Evolutionary conservation across 805 yeast genomes (phyloP).

Genomic region (Lipomyces yamanashiensis): DNA sequence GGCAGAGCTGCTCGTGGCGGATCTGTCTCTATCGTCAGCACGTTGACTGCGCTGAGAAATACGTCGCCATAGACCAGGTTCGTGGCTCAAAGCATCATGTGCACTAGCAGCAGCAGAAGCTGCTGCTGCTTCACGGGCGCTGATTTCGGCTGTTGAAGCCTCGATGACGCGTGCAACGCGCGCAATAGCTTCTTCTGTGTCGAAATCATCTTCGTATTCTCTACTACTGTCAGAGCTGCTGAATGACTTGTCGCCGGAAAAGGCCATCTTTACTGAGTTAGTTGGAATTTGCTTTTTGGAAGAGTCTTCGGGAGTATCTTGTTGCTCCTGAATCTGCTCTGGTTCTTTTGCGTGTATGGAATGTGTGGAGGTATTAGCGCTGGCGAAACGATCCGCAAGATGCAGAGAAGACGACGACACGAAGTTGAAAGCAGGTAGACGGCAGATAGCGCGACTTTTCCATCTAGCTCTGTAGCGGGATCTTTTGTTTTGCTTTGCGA

Average conservation of each 20-base stretch:
- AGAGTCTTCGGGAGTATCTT: not conserved
- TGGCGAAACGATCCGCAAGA: not conserved
- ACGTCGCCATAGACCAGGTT: constrained; percentile 14
- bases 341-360: not conserved
- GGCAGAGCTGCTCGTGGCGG: not conserved
- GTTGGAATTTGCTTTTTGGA: too few relatives aligned
- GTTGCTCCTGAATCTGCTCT: not conserved
- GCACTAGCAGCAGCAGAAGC: constrained; percentile 2
- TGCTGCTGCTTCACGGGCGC: constrained; percentile 11
- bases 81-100: not conserved
- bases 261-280: too few relatives aligned
- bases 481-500: not conserved
- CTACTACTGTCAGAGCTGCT: not conserved
- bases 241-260: not conserved
- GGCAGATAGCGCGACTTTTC: not conserved
- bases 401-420: constrained; percentile 15
- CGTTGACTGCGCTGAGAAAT: constrained; percentile 9
- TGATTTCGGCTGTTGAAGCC: constrained; percentile 15
- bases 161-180: constrained; percentile 13
- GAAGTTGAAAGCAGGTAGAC: constrained; percentile 4
- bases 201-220: constrained; percentile 22
- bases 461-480: not conserved
- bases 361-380: not conserved
- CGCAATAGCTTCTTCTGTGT: constrained; percentile 26
- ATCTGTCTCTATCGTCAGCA: not conserved